phyloP scores from a whole-genome alignment of 495 filamentous ascomycete genomes.

The Xylaria sp. region DNA sequence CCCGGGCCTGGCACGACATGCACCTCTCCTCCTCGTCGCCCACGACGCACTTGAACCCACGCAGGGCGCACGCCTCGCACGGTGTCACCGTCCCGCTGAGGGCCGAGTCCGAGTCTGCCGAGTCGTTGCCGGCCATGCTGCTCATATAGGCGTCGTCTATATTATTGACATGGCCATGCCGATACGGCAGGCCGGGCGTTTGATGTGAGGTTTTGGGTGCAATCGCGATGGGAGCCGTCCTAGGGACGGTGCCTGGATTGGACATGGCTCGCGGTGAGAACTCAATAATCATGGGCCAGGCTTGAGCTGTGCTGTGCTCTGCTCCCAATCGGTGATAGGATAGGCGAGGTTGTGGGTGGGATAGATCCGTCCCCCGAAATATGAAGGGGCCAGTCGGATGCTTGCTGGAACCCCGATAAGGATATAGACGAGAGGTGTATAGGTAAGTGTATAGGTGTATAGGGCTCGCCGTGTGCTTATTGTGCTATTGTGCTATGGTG shows the following conservation, averaged over 20 bases:
- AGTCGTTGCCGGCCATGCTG: constrained; percentile 56
- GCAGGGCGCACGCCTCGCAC: constrained; percentile 73
- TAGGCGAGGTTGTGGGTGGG: constrained; percentile 18
- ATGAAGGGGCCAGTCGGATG: neutral
- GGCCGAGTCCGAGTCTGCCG: constrained; percentile 56
- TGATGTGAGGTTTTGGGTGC: constrained; percentile 58
- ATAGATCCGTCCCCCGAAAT: constrained; percentile 1
- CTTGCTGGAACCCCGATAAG: constrained; percentile 13
- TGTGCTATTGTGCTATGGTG: no score
- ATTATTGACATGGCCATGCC: constrained; percentile 48
- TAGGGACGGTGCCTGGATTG: constrained; percentile 53
- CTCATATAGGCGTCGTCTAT: constrained; percentile 48
- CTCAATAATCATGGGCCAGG: constrained; percentile 23
- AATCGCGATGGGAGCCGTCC: constrained; percentile 65
- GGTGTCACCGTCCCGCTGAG: constrained; percentile 50
- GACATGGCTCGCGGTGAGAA: constrained; percentile 53
- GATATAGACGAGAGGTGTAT: constrained; percentile 18
- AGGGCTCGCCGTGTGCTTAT: no score
- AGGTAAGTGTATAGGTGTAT: no score
- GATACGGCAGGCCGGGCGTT: constrained; percentile 40
- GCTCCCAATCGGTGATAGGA: constrained; percentile 18
- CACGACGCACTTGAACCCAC: constrained; percentile 91
- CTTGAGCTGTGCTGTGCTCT: neutral
- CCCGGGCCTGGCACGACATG: constrained; percentile 67
- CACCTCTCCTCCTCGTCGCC: constrained; percentile 71